phyloP scores from a whole-genome alignment of 2,329 filamentous ascomycete species.

The Pseudonectria buxi region DNA sequence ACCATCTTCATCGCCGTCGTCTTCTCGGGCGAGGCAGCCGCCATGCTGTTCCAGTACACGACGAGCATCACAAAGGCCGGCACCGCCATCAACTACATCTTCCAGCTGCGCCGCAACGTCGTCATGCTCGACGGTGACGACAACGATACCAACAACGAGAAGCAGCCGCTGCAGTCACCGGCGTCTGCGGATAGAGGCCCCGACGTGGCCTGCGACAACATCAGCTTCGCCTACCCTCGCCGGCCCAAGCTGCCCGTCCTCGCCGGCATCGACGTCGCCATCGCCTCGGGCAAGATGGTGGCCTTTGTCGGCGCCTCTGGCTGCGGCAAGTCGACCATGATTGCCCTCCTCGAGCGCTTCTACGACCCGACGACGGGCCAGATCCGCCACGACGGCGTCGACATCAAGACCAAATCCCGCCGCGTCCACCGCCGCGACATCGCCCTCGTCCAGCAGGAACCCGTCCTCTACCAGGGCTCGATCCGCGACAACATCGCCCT shows the following conservation, averaged over 20 bases:
- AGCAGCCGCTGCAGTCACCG: not conserved
- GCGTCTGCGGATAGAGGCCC: slow-evolving; percentile 17
- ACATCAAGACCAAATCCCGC: slow-evolving; percentile 25
- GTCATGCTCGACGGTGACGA: slow-evolving; percentile 25
- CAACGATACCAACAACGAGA: slow-evolving; percentile 7
- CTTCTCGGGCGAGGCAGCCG: slow-evolving; percentile 37
- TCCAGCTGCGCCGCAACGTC: slow-evolving; percentile 30
- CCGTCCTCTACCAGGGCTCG: slow-evolving; percentile 40
- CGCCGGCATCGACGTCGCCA: slow-evolving; percentile 32
- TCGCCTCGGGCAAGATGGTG: slow-evolving; percentile 41
- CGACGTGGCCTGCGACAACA: slow-evolving; percentile 41
- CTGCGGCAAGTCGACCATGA: slow-evolving; percentile 54
- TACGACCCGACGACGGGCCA: slow-evolving; percentile 30
- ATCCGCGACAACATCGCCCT: slow-evolving; percentile 50
- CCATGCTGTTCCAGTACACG: slow-evolving; percentile 38
- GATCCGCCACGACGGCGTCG: slow-evolving; percentile 22
- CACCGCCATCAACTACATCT: slow-evolving; percentile 42
- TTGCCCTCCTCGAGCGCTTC: slow-evolving; percentile 44
- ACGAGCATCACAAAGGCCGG: slow-evolving; percentile 46
- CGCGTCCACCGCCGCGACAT: slow-evolving; percentile 28
- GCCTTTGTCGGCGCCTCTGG: slow-evolving; percentile 53
- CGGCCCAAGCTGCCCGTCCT: slow-evolving; percentile 30
- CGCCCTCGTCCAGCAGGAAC: slow-evolving; percentile 36
- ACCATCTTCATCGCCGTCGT: slow-evolving; percentile 44
- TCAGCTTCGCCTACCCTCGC: slow-evolving; percentile 52